Evolutionary conservation across 805 yeast genomes (phyloP).

Genomic region (Nakazawaea wickerhamii): DNA sequence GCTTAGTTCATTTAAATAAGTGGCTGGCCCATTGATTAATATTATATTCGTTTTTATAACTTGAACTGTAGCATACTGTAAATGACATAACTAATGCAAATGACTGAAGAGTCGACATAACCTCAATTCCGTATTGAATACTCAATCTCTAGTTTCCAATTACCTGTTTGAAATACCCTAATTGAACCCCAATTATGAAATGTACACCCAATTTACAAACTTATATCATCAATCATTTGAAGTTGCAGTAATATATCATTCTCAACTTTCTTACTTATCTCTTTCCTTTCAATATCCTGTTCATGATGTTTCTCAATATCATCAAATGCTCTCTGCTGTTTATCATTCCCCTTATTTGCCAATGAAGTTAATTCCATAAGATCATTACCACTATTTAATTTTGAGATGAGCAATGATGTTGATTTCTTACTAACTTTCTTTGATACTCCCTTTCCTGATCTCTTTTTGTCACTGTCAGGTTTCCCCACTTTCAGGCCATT

Average conservation of each 20-base stretch:
- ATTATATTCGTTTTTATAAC: no score
- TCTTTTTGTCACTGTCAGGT: background rate
- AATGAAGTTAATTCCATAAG: slow-evolving; percentile 15
- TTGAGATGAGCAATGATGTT: slow-evolving; percentile 11
- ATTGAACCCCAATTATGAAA: no score
- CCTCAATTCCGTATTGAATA: no score
- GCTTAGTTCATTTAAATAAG: background rate
- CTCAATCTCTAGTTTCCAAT: no score
- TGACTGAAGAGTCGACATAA: no score
- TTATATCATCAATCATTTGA: slow-evolving; percentile 43
- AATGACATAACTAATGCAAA: no score
- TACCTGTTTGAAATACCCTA: no score
- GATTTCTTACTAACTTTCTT: slow-evolving; percentile 13
- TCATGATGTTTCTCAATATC: slow-evolving; percentile 33
- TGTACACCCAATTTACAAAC: slow-evolving; percentile 20
- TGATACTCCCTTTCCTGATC: background rate
- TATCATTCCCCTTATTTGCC: slow-evolving; percentile 4
- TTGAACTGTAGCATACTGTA: no score
- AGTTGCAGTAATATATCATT: slow-evolving; percentile 39
- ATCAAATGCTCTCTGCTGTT: slow-evolving; percentile 29
- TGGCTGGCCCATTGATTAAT: background rate
- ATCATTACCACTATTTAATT: slow-evolving; percentile 19
- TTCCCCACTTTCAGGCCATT: no score
- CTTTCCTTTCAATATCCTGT: slow-evolving; percentile 26
- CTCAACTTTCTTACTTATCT: slow-evolving; percentile 29